Base-by-base conservation (phyloP, 1,139 yeast genomes). In the Nakaseomyces uthaithaninus region DNA sequence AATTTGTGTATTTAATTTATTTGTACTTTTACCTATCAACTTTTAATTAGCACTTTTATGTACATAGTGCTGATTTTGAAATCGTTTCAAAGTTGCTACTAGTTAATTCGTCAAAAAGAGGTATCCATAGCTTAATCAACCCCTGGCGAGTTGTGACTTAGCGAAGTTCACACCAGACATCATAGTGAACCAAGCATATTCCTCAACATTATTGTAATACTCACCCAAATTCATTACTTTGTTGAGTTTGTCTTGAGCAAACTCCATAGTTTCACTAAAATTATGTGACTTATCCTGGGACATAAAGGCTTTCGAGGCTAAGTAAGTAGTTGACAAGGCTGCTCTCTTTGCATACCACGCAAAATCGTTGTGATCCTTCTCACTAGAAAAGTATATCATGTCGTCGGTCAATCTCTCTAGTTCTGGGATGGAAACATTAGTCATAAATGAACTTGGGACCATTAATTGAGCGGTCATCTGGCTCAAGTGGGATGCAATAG, bases 291-390 rank as follows among this genome's bases (percentile, higher is more conserved):
- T 66, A 59, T 89, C 96, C 51, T 74, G 81, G 36, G 85, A 66
- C 94, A 82, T 84, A 65, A 74, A 85, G 47, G 86, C 65, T 59
- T 91, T 96, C 28, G 80, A 56, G 26, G 80, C 71, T 1, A 83
- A 82, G 57, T 83, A 86, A 3, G 83, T 72, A 1, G 82, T 69
- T 15, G 86, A 72, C 22, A 89, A 60, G 4, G 84, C 72, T 20
- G 80, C 66, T 49, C 97, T 69, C 57, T 87, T 84, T n/a, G 94
- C 68, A 60, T 91, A 91, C 98, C 98, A 91, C 2, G 85, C 80
- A 60, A 84, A 80, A 60, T 86, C 95, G 45, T 80, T 75, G n/a
- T 93, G 76, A 41, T 69, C 64, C 28, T 51, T 47, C 57, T 89
- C 96, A 3, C 89, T 93, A 0, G 94, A 77, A 51, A 77, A 77